Conservation (phyloP, 345 rosid genomes). For the Corymbia maculata region DNA sequence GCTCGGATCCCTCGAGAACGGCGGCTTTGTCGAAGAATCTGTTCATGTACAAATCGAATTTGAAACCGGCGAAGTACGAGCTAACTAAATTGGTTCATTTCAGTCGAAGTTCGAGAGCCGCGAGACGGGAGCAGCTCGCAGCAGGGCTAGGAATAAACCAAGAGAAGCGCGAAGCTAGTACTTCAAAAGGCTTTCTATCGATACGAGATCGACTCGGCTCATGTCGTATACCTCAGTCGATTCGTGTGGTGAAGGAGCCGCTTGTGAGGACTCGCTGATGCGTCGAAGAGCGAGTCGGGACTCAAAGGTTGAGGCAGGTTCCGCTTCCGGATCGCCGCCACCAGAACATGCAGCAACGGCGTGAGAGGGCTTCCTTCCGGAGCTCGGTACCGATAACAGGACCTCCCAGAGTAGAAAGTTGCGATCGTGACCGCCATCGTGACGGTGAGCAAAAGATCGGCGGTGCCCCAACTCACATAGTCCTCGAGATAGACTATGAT, state of each 20-base stretch:
- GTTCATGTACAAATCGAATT: not conserved
- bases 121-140: not conserved
- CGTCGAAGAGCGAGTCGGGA: constrained; percentile 9
- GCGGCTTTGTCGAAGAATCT: constrained; percentile 25
- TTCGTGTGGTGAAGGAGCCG: constrained; percentile 27
- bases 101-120: not conserved
- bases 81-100: not conserved
- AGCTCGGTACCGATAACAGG: constrained; percentile 12
- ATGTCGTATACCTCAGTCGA: constrained; percentile 15
- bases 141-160: not conserved
- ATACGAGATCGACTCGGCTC: not conserved
- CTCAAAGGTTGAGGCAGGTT: constrained; percentile 13
- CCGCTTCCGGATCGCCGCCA: constrained; percentile 28
- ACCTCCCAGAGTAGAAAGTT: constrained; percentile 12
- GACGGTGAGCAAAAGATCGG: constrained; percentile 16
- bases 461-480: constrained; percentile 20
- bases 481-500: constrained; percentile 26
- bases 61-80: not conserved
- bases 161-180: not conserved
- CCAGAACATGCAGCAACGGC: constrained; percentile 25
- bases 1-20: not conserved
- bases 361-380: constrained; percentile 27
- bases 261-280: not conserved
- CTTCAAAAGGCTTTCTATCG: not conserved
- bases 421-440: constrained; percentile 12